Percentiles rank a stretch among this genome's conserved stretches.
Conservation (phyloP, 179 eudicot genomes). For the Actinidia arguta region DNA sequence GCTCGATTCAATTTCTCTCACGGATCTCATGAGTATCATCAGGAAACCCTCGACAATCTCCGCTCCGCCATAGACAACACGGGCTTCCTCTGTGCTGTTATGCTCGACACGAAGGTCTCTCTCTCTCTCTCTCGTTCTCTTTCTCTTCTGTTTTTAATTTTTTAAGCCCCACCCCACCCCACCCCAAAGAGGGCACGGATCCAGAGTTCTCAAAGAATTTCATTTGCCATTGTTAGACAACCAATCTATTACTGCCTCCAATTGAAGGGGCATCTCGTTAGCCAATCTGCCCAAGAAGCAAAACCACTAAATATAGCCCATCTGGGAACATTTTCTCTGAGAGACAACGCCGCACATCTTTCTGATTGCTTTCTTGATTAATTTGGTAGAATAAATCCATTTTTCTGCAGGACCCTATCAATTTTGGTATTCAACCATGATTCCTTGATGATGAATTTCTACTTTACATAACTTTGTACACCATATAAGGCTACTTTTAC, state of each 20-base stretch:
- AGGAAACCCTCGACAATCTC: constrained; percentile 54
- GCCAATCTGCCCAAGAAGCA: too few relatives aligned
- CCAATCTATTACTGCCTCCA: too few relatives aligned
- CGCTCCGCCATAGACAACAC: constrained; percentile 45
- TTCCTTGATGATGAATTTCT: neutral
- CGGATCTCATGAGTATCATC: constrained; percentile 53
- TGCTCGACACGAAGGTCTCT: constrained; percentile 54
- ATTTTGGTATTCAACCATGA: too few relatives aligned
- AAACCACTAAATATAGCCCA: too few relatives aligned
- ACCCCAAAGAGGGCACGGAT: neutral
- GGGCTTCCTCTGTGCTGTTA: constrained; percentile 50
- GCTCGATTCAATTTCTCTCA: constrained; percentile 59
- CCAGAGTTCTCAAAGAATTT: too few relatives aligned
- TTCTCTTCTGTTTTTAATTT: neutral
- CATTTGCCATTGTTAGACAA: too few relatives aligned
- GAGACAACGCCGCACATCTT: too few relatives aligned
- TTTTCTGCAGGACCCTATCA: too few relatives aligned
- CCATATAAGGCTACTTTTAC: neutral
- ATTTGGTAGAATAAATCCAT: too few relatives aligned
- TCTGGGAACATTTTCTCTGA: too few relatives aligned
- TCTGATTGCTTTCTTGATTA: too few relatives aligned
- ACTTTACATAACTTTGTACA: neutral
- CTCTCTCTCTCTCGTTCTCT: neutral
- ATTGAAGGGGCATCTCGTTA: too few relatives aligned
- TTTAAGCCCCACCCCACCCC: neutral